phyloP scores from a whole-genome alignment of 2,329 filamentous ascomycete genomes.

The Venturia effusa region DNA sequence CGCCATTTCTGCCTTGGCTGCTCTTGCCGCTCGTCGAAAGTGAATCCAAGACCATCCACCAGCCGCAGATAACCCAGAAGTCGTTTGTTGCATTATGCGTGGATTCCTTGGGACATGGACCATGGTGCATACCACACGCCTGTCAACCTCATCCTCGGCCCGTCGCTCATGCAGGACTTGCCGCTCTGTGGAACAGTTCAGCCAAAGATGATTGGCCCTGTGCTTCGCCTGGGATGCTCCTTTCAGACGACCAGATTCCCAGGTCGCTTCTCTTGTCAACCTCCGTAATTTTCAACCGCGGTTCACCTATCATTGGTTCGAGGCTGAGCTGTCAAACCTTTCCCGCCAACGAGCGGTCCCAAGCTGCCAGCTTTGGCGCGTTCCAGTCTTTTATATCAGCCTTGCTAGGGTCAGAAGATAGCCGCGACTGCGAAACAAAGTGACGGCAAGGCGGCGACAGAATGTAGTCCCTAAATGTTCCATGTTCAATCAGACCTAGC shows the following conservation, averaged over 20 bases:
- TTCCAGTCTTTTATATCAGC: neutral
- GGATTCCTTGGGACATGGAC: too few species aligned
- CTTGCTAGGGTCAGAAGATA: neutral
- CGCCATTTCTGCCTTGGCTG: neutral
- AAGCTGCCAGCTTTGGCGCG: neutral
- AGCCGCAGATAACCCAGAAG: neutral
- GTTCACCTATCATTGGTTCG: neutral
- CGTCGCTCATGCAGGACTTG: neutral
- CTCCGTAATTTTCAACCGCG: neutral
- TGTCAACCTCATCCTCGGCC: neutral
- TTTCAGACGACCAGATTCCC: neutral
- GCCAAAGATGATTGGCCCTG: neutral
- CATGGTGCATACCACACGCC: neutral
- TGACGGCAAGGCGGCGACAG: neutral
- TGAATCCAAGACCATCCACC: neutral
- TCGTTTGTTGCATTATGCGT: neutral
- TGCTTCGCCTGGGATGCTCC: neutral
- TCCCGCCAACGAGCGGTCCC: neutral
- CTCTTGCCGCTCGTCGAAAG: neutral
- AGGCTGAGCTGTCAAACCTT: neutral
- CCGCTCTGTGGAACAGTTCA: neutral
- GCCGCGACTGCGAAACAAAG: neutral
- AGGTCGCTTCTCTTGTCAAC: neutral
- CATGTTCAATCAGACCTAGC: neutral
- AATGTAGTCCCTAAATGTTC: neutral